Evolutionary conservation across 352 stramenopile species (phyloP), one percentile per base, ranked within the genome.

Genomic region (Globisporangium abappressorium): DNA sequence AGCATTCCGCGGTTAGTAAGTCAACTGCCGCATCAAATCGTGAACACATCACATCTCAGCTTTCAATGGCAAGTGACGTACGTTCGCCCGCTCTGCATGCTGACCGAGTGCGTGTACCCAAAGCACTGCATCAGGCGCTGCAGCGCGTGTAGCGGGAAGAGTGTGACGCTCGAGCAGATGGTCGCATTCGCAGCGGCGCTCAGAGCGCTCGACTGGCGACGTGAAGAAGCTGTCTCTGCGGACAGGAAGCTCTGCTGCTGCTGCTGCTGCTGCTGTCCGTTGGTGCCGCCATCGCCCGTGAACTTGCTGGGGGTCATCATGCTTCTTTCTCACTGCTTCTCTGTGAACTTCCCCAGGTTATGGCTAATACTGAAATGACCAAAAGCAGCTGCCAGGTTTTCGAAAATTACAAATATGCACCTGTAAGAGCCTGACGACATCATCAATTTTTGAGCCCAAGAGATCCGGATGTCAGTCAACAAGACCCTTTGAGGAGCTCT

Each of bases 71-170:
- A 54, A 38, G 28, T 6, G n/a, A 69, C 76, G 65, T 83, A 93
- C 85, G 71, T 89, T 60, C 82, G 82, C n/a, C 82, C 85, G 73
- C 85, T 94, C 62, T 92, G 84, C 72, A 94, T 79, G 49, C 69
- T 75, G 28, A 94, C 68, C 8, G 78, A 85, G 47, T 84, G 74
- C 41, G 84, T 80, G 72, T 89, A 91, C 30, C 84, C 81, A 62
- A 94, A 83, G 75, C 86, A 94, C 57, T 84, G 80, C 33, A 93
- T 66, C 62, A 94, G 43, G 28, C 77, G 82, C 65, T 90, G 81
- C 38, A 77, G 69, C 12, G 82, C 82, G 53, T 89, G 79, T 30
- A 92, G 55, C 1, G 86, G 84, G 60, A 89, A 81, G 34, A 87
- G 72, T 43, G 82, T 88, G 36, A 94, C 76, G 28, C 71, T 77